Evolutionary conservation across 2,329 filamentous ascomycete species (phyloP), one percentile per base, ranked within the genome.

Genomic region (Botryotinia convoluta): DNA sequence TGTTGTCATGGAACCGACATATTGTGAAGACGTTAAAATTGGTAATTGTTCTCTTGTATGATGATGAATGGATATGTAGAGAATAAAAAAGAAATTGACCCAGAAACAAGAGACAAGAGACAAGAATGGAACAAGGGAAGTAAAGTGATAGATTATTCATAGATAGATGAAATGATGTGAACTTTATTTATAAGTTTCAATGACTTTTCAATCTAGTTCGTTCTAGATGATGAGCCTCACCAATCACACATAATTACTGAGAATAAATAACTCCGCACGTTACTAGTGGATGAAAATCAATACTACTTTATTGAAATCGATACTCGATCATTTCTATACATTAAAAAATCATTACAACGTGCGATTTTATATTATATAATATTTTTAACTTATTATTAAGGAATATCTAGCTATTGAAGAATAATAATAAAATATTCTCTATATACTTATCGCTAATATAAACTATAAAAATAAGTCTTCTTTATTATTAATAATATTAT

Each of bases 21-120:
- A 54, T 68, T 68, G 35, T 48, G 35, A 73, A 72, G 57, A 68
- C 69, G 51, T 45, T n/a, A 63, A 32, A 44, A 32, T 42, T 70
- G 51, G 12, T 2, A 35, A 37, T 5, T 63, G 37, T 29, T 62
- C 37, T 44, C 37, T 29, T 44, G 61, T 20, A 35, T 35, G 57
- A 29, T 22, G 4, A 42, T 20, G 4, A 44, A 42, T 44, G 1
- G 18, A 16, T 22, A 62, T 42, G 26, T 65, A 72, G 44, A 26
- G 44, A 42, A 39, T 10, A 51, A 16, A 39, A 68, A 57, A 57
- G 16, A 54, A 57, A 57, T 35, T 7, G 10, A 2, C 39, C 39
- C 12, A n/a, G 32, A 37, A 29, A 29, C n/a, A 29, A 20, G 37
- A 63, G n/a, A 44, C 22, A n/a, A 63, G 48, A 35, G 42, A 26